Conservation (phyloP, 768 basidiomycete genomes). For the Sporobolomyces pararoseus region DNA sequence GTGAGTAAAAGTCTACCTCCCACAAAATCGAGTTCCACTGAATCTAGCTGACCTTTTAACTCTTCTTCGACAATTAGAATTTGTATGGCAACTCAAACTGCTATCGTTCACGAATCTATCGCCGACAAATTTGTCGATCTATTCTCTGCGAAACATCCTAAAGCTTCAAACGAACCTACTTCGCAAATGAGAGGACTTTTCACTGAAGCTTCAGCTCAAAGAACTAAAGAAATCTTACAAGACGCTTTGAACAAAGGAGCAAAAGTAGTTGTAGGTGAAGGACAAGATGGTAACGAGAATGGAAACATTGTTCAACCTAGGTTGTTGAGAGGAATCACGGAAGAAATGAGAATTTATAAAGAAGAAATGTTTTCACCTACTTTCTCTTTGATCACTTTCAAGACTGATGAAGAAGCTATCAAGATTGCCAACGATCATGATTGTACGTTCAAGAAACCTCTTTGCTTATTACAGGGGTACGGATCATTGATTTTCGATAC, state of each 20-base stretch:
- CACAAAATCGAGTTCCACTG: not conserved
- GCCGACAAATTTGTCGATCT: slow-evolving; percentile 41
- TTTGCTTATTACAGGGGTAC: too few relatives aligned
- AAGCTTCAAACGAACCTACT: not conserved
- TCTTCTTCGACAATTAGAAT: too few relatives aligned
- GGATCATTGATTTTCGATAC: too few relatives aligned
- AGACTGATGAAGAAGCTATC: slow-evolving; percentile 46
- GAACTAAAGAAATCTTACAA: slow-evolving; percentile 30
- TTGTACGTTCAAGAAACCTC: too few relatives aligned
- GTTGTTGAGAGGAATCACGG: slow-evolving; percentile 23
- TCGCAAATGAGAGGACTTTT: slow-evolving; percentile 41
- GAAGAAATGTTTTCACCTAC: slow-evolving; percentile 88
- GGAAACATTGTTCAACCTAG: slow-evolving; percentile 39
- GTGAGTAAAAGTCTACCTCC: not conserved
- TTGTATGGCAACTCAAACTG: slow-evolving; percentile 37
- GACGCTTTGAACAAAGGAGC: slow-evolving; percentile 42
- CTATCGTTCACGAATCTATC: slow-evolving; percentile 45
- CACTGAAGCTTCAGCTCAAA: slow-evolving; percentile 26
- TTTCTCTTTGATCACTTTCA: slow-evolving; percentile 57
- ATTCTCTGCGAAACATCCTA: slow-evolving; percentile 18
- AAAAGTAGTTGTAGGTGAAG: slow-evolving; percentile 16
- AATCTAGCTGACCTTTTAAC: not conserved
- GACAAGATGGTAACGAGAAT: not conserved
- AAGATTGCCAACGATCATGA: slow-evolving; percentile 48
- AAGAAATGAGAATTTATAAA: slow-evolving; percentile 30